Evolutionary conservation across 2,329 filamentous ascomycete genomes (phyloP).

Genomic region (Sporothrix mexicana): DNA sequence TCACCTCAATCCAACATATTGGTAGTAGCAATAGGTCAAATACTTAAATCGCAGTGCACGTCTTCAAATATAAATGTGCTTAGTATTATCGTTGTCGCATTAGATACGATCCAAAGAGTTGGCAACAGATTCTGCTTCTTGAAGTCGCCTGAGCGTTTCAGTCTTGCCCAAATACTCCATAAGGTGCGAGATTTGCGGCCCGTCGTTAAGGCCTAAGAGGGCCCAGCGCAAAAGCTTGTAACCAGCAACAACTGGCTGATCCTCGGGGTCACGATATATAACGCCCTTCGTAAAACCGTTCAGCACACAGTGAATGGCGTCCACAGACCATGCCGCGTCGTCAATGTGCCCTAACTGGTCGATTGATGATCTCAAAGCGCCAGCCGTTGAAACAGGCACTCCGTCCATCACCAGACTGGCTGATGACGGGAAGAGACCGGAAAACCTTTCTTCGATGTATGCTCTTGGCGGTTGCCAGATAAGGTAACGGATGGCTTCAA

Average conservation of each 20-base stretch:
- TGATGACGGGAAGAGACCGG: not conserved
- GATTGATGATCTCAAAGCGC: conserved; percentile 31
- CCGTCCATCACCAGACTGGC: conserved; percentile 24
- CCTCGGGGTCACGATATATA: not conserved
- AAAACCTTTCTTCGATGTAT: conserved; percentile 30
- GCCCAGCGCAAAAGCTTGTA: conserved; percentile 44
- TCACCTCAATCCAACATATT: too few species aligned
- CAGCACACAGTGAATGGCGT: conserved; percentile 27
- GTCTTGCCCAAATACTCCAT: conserved; percentile 43
- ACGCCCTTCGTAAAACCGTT: conserved; percentile 29
- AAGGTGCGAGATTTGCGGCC: conserved; percentile 39
- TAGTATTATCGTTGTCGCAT: too few species aligned
- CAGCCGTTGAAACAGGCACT: not conserved
- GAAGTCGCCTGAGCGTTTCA: conserved; percentile 42
- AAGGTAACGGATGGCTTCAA: conserved; percentile 40
- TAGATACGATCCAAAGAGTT: not conserved
- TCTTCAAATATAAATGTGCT: not conserved
- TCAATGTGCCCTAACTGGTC: conserved; percentile 32
- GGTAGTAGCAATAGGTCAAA: too few species aligned
- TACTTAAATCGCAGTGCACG: too few species aligned
- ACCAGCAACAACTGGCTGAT: conserved; percentile 32
- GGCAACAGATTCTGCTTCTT: conserved; percentile 30
- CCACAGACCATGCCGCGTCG: conserved; percentile 33
- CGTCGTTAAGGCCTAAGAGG: conserved; percentile 41
- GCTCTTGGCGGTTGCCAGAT: conserved; percentile 40